Conservation (phyloP, 2,329 filamentous ascomycete species). For the Cercospora zeae-maydis region DNA sequence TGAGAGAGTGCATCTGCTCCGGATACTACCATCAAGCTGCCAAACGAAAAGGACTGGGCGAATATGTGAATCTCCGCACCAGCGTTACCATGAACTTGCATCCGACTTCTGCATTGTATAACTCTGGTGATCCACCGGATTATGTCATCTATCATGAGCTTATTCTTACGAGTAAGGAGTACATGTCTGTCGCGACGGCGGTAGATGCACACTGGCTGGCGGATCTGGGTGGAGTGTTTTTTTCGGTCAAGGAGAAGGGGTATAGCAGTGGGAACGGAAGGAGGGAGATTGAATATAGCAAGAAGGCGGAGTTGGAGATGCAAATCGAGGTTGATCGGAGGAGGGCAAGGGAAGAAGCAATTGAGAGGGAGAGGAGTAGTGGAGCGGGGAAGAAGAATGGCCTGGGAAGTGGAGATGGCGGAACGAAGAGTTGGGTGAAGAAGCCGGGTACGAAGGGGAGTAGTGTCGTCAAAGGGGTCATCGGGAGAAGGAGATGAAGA, state of each 20-base stretch:
- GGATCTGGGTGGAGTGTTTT: conserved; percentile 94
- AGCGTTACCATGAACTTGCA: conserved; percentile 92
- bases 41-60: conserved; percentile 90
- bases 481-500: conserved; percentile 18
- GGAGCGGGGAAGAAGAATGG: conserved; percentile 6
- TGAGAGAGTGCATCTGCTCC: conserved; percentile 93
- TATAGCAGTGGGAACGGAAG: conserved; percentile 42
- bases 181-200: conserved; percentile 94
- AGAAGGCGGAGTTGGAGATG: conserved; percentile 32
- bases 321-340: conserved; percentile 31
- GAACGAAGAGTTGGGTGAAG: conserved; percentile 20
- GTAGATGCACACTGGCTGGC: conserved; percentile 98
- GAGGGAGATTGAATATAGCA: conserved; percentile 33
- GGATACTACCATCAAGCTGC: conserved; percentile 98
- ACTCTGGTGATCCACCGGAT: conserved; percentile 87
- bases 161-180: conserved; percentile 93
- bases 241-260: conserved; percentile 95
- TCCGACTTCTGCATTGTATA: conserved; percentile 89
- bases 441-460: conserved; percentile 19
- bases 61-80: conserved; percentile 94
- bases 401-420: neutral
- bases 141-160: conserved; percentile 98
- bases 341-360: conserved; percentile 21
- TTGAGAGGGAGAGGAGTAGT: conserved; percentile 7
- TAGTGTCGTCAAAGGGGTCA: conserved; percentile 33